Conservation (phyloP, 805 yeast species). For the Wickerhamiella cacticola region DNA sequence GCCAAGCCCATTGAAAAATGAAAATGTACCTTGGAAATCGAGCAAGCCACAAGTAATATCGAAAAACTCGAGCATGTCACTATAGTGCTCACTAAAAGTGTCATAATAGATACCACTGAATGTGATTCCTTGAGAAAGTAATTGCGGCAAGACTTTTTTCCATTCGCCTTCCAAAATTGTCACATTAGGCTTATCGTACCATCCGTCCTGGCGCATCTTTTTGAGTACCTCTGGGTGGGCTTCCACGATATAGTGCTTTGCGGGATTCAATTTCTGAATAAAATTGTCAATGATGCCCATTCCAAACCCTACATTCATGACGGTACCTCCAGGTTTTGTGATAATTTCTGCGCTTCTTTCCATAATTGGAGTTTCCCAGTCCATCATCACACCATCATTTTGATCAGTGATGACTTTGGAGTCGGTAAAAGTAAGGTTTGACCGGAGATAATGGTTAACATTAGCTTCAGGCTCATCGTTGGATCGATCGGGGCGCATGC, state of each 20-base stretch:
- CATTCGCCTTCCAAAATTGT: slow-evolving; percentile 77
- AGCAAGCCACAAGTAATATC: slow-evolving; percentile 72
- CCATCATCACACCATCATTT: slow-evolving; percentile 94
- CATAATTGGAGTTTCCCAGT: slow-evolving; percentile 85
- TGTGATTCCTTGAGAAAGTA: slow-evolving; percentile 53
- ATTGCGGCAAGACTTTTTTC: slow-evolving; percentile 66
- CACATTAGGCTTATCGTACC: slow-evolving; percentile 67
- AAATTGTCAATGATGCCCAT: slow-evolving; percentile 88
- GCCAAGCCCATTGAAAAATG: slow-evolving; percentile 86
- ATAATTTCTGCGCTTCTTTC: slow-evolving; percentile 62
- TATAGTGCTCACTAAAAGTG: slow-evolving; percentile 84
- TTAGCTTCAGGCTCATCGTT: slow-evolving; percentile 26
- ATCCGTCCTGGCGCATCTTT: slow-evolving; percentile 60
- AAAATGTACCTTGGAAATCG: slow-evolving; percentile 71
- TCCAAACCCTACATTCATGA: slow-evolving; percentile 86
- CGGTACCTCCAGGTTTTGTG: slow-evolving; percentile 37
- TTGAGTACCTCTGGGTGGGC: slow-evolving; percentile 86
- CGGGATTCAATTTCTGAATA: slow-evolving; percentile 49
- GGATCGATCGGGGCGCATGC: slow-evolving; percentile 2
- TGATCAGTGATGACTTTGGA: slow-evolving; percentile 59
- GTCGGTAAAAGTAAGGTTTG: slow-evolving; percentile 57
- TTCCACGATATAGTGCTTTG: slow-evolving; percentile 76
- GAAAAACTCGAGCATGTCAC: slow-evolving; percentile 75
- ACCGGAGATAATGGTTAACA: slow-evolving; percentile 50
- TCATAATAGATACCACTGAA: slow-evolving; percentile 91